These are phyloP conservation scores for Tetradesmus lagerheimii DNA, from an alignment of 139 green algal species.

Conservation along the genomic window DNA sequence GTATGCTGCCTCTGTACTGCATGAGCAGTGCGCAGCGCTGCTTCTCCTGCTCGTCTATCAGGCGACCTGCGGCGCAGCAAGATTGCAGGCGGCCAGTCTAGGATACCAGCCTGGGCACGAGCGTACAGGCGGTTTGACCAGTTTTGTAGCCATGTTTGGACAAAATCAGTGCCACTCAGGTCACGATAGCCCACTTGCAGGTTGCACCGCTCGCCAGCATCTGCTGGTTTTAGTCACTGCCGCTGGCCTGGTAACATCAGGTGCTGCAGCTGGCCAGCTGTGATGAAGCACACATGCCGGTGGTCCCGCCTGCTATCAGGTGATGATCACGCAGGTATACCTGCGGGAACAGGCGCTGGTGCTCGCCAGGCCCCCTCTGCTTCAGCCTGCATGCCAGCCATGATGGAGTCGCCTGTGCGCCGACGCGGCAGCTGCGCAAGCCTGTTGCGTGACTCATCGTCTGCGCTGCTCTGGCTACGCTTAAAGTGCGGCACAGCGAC, in stretches of 20 bases:
- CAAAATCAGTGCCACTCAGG: too few relatives aligned
- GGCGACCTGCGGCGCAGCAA: background rate
- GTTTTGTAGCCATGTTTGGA: too few relatives aligned
- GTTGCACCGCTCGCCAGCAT: too few relatives aligned
- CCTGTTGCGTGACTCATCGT: background rate
- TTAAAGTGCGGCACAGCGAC: slow-evolving; percentile 21
- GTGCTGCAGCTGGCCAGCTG: background rate
- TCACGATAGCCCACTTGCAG: too few relatives aligned
- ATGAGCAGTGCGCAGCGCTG: slow-evolving; percentile 29
- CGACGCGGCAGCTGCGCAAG: slow-evolving; percentile 4
- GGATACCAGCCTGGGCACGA: too few relatives aligned
- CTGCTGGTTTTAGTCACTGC: background rate
- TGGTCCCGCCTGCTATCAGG: background rate
- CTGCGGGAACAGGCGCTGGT: background rate
- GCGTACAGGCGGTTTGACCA: too few relatives aligned
- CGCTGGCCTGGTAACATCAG: too few relatives aligned
- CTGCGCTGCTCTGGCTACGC: background rate
- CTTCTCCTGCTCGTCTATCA: slow-evolving; percentile 30
- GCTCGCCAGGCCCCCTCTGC: background rate
- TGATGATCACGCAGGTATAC: too few relatives aligned
- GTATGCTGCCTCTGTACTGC: slow-evolving; percentile 19
- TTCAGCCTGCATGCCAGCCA: slow-evolving; percentile 6
- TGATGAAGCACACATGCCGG: background rate
- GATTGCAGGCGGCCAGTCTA: too few relatives aligned
- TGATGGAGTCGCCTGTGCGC: background rate